Percentiles rank a stretch among this genome's conserved stretches.
These are phyloP conservation scores for Haberlea rhodopensis DNA, from an alignment of 257 asterid genomes.

Conservation along the genomic window DNA sequence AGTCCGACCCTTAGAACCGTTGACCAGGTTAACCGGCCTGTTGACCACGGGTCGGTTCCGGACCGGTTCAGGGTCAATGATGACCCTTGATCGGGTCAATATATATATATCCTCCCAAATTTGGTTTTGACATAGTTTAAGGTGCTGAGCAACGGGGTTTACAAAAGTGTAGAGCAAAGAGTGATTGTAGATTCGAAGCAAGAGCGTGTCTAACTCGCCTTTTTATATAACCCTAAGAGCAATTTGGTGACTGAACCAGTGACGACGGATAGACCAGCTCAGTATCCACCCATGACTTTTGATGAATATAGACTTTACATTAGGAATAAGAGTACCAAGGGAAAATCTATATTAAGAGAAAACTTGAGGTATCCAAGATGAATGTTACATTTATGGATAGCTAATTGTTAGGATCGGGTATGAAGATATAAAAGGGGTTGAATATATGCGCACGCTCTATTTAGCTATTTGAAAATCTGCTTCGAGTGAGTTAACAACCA, in stretches of 20 bases:
- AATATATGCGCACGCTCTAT: too few species aligned
- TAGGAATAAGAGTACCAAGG: constrained; percentile 64
- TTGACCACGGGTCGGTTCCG: too few species aligned
- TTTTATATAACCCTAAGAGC: constrained; percentile 64
- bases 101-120: too few species aligned
- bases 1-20: too few species aligned
- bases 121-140: constrained; percentile 13
- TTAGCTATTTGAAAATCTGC: too few species aligned
- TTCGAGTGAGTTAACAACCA: too few species aligned
- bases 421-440: too few species aligned
- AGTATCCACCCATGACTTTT: constrained; percentile 61
- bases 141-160: constrained; percentile 62
- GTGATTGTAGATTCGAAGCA: constrained; percentile 54
- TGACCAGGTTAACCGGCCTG: too few species aligned
- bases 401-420: too few species aligned
- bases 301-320: constrained; percentile 68
- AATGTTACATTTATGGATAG: too few species aligned
- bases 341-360: constrained; percentile 59
- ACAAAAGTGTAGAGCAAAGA: constrained; percentile 75
- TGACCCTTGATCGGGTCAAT: too few species aligned
- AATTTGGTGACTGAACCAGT: constrained; percentile 58
- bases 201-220: constrained; percentile 67
- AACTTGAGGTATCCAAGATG: constrained; percentile 22
- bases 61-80: too few species aligned
- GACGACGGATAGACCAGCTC: constrained; percentile 43